Evolutionary conservation across 495 filamentous ascomycete species (phyloP).

Genomic region (Parathielavia hyrcaniae): DNA sequence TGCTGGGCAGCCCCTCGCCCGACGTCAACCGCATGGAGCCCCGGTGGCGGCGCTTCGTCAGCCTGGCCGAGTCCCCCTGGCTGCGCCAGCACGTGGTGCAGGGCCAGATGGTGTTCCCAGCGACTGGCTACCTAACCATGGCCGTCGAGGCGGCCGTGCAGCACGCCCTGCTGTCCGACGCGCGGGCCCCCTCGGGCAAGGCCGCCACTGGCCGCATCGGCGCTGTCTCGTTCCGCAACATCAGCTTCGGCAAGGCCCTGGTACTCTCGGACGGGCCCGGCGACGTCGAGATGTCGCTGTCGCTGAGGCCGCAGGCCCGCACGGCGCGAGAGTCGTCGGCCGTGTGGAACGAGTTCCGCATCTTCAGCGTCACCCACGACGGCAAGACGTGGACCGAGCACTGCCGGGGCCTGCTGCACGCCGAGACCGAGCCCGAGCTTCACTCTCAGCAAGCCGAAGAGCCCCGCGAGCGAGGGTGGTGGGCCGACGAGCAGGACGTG

Average conservation of each 20-base stretch:
- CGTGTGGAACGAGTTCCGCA: conserved; percentile 33
- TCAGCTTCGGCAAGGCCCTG: conserved; percentile 39
- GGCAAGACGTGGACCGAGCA: conserved; percentile 35
- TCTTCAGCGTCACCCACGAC: conserved; percentile 45
- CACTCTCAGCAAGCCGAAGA: no score
- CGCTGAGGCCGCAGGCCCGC: conserved; percentile 37
- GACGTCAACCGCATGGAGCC: conserved; percentile 35
- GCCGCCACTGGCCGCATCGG: neutral
- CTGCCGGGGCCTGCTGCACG: conserved; percentile 31
- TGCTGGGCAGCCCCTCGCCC: conserved; percentile 40
- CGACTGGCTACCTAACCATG: conserved; percentile 46
- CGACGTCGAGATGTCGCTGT: conserved; percentile 38
- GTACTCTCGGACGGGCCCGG: conserved; percentile 36
- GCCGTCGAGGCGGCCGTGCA: conserved; percentile 43
- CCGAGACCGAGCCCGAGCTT: conserved; percentile 20
- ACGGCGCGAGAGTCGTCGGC: conserved; percentile 35
- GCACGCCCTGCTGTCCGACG: conserved; percentile 14
- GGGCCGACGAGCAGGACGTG: no score
- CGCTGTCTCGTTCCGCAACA: conserved; percentile 38
- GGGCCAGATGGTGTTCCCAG: conserved; percentile 47
- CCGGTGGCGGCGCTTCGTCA: conserved; percentile 39
- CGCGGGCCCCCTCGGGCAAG: no score
- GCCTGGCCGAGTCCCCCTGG: conserved; percentile 43
- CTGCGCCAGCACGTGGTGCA: conserved; percentile 41
- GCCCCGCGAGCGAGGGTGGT: no score